Evolutionary conservation across 176 grass and related monocot species (phyloP).

Genomic region (Eremochloa ophiuroides): DNA sequence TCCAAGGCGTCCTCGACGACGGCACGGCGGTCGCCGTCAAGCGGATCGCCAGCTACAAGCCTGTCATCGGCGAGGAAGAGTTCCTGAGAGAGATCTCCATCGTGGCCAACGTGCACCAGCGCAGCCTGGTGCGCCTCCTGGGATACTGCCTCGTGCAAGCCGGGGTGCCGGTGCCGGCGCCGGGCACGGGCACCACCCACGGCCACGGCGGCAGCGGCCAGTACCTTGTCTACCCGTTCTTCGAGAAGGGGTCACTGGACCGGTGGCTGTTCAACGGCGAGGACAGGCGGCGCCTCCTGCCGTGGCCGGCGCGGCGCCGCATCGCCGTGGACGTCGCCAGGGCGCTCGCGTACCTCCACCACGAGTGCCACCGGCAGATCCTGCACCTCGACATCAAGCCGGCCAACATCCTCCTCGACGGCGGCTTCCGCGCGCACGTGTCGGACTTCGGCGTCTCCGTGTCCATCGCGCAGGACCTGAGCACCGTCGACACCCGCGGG

Average conservation of each 20-base stretch:
- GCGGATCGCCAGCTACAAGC: constrained; percentile 20
- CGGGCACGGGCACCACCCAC: not conserved
- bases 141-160: constrained; percentile 45
- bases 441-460: constrained; percentile 68
- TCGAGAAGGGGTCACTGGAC: constrained; percentile 57
- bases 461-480: constrained; percentile 44
- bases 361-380: constrained; percentile 42
- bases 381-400: constrained; percentile 74
- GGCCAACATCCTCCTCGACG: constrained; percentile 71
- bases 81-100: constrained; percentile 45
- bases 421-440: constrained; percentile 36
- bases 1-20: constrained; percentile 46
- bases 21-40: constrained; percentile 54
- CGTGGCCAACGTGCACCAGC: constrained; percentile 51
- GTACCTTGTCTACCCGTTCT: constrained; percentile 54
- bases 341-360: constrained; percentile 69
- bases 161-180: no score
- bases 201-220: not conserved
- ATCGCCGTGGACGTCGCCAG: constrained; percentile 48
- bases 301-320: constrained; percentile 30
- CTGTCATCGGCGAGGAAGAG: constrained; percentile 32
- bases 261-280: constrained; percentile 46
- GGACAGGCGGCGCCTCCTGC: constrained; percentile 14
- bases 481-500: constrained; percentile 42
- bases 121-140: constrained; percentile 48